Evolutionary conservation across 108 stramenopile species (phyloP), one percentile per base, ranked within the genome.

Genomic region (Epithemia pelagica): DNA sequence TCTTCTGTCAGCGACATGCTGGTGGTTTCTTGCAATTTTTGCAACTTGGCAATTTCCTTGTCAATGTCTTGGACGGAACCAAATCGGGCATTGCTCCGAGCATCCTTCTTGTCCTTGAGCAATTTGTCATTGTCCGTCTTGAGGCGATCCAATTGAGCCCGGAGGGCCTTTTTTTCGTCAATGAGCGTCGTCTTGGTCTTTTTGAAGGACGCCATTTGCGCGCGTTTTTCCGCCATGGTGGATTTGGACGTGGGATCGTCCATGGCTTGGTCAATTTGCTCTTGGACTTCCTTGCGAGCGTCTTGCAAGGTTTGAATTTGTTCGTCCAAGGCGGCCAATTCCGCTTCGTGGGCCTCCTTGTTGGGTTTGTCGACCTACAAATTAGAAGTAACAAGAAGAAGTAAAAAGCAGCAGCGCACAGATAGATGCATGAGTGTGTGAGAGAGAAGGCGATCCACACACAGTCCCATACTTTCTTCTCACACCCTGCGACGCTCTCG

Each of bases 1-100:
- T 98, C 97, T 56, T 97, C 97, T 24, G 75, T 67, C 28, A 97
- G 75, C 60, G 80, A 79, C 97, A 98, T 98, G 71, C 92, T 91
- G 30, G 89, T 90, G 21, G 95, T 96, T 74, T 95, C 92, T 78
- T 98, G 96, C 51, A 37, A 77, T 51, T 71, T 64, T 68, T 92
- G 76, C 59, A 96, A 76, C 60, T 81, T 85, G 51, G 76, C 67
- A 62, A 98, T 91, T 78, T 91, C 88, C 58, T 75, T 74, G 30
- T 98, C 95, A 69, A 96, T 96, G 21, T 95, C 94, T 68, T 78
- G 87, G 23, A 91, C 68, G 10, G 75, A 80, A 28, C 62, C 73
- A 70, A 90, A 98, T 70, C 89, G 90, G 62, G 96, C 78, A 46
- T 69, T 65, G 52, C 69, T 68, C 23, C 78, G 67, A 21, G 82